These are phyloP conservation scores for Udeniomyces megalosporus DNA, from an alignment of 768 basidiomycete species.

Conservation along the genomic window DNA sequence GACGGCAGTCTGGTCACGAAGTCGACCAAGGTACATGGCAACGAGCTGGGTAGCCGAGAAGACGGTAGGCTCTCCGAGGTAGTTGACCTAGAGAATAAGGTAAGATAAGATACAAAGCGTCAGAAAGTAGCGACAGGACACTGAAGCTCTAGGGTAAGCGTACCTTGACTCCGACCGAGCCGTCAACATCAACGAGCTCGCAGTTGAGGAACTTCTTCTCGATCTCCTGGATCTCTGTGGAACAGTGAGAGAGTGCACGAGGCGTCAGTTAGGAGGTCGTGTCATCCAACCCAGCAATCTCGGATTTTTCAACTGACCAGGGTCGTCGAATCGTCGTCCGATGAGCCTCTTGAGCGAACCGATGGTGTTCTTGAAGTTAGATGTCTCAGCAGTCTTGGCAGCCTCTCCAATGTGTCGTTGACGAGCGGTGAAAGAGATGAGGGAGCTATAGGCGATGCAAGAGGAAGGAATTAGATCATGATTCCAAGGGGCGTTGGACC, in stretches of 20 bases:
- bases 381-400: constrained; percentile 93
- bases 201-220: constrained; percentile 90
- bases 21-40: constrained; percentile 77
- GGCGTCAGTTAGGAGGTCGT: background rate
- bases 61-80: constrained; percentile 58
- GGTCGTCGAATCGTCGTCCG: constrained; percentile 43
- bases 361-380: constrained; percentile 94
- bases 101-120: background rate
- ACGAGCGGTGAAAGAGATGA: constrained; percentile 84
- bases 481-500: background rate
- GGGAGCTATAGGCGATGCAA: constrained; percentile 43
- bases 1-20: constrained; percentile 65
- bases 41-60: constrained; percentile 84
- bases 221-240: constrained; percentile 38
- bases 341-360: constrained; percentile 81
- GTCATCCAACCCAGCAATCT: too few relatives aligned
- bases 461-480: background rate
- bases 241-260: background rate
- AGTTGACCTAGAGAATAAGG: constrained; percentile 48
- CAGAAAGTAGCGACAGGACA: background rate
- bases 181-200: constrained; percentile 64
- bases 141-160: constrained; percentile 22
- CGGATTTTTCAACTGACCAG: constrained; percentile 9
- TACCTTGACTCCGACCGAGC: constrained; percentile 73
- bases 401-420: constrained; percentile 83